Conservation (phyloP, 1,284 basidiomycete species). For the Laetiporus sulphureus region DNA sequence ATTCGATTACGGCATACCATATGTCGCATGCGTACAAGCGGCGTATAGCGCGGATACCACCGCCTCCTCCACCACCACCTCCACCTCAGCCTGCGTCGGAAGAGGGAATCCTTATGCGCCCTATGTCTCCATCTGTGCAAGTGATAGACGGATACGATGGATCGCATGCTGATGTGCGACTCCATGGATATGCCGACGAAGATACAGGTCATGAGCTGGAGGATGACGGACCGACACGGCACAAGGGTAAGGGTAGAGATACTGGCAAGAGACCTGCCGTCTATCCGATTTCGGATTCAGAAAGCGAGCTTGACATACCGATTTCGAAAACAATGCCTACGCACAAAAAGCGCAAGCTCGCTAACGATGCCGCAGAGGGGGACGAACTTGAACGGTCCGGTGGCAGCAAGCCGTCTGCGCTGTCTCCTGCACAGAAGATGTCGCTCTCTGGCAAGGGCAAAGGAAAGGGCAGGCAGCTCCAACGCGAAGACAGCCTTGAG, state of each 20-base stretch:
- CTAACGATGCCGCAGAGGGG: constrained; percentile 28
- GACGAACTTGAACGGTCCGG: constrained; percentile 38
- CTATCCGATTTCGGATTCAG: constrained; percentile 43
- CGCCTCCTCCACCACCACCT: constrained; percentile 45
- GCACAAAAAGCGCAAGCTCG: constrained; percentile 46
- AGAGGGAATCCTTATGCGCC: constrained; percentile 31
- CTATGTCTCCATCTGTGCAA: constrained; percentile 13
- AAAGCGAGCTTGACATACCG: constrained; percentile 43
- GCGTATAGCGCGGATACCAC: constrained; percentile 58
- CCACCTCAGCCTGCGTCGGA: constrained; percentile 33
- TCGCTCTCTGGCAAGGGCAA: constrained; percentile 30
- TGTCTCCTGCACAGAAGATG: constrained; percentile 20
- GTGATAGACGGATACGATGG: constrained; percentile 19
- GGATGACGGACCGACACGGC: constrained; percentile 19
- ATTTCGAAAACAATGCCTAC: constrained; percentile 30
- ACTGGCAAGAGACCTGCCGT: constrained; percentile 40
- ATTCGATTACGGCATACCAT: constrained; percentile 48
- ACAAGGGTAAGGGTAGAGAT: constrained; percentile 34
- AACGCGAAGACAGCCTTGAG: constrained; percentile 38
- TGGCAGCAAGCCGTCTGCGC: constrained; percentile 15
- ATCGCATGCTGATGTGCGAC: constrained; percentile 13
- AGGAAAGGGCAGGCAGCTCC: constrained; percentile 32
- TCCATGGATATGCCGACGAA: constrained; percentile 28
- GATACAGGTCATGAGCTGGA: constrained; percentile 36
- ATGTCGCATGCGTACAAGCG: constrained; percentile 61